phyloP scores from a whole-genome alignment of 2,329 filamentous ascomycete genomes.

The Cercospora sp. region DNA sequence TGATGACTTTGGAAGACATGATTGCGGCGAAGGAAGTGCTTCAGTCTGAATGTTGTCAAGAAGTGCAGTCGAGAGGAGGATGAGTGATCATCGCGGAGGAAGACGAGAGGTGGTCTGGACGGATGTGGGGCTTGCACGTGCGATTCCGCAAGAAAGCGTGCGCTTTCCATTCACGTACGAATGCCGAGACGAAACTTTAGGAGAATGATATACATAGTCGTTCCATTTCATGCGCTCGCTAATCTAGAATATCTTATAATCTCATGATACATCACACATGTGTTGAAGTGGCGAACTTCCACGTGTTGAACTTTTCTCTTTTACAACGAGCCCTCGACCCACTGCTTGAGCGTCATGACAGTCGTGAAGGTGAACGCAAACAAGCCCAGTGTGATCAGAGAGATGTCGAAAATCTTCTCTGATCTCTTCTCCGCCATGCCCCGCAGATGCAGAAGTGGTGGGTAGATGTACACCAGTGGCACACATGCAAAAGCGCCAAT shows the following conservation, averaged over 20 bases:
- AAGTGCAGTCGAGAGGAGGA: neutral
- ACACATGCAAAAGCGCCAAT: conserved; percentile 74
- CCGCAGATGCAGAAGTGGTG: conserved; percentile 68
- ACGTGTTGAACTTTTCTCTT: neutral
- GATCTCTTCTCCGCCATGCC: conserved; percentile 60
- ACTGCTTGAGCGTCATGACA: conserved; percentile 50
- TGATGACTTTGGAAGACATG: conserved; percentile 34
- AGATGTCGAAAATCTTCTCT: conserved; percentile 60
- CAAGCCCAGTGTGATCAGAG: conserved; percentile 62
- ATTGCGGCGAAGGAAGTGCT: neutral
- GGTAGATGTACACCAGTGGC: conserved; percentile 75
- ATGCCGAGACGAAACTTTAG: neutral
- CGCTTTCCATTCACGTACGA: neutral
- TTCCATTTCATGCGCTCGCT: conserved; percentile 1
- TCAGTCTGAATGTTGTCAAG: neutral
- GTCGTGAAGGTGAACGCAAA: conserved; percentile 73
- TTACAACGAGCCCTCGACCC: conserved; percentile 25
- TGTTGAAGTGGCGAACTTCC: neutral
- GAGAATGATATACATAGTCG: neutral
- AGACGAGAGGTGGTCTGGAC: conserved; percentile 3
- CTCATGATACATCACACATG: conserved; percentile 1
- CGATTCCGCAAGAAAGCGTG: neutral
- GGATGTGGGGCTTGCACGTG: conserved; percentile 5
- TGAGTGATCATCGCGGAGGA: neutral
- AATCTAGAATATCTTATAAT: neutral